Conservation (phyloP, 2,329 filamentous ascomycete species). For the Calonectria ilicicola region DNA sequence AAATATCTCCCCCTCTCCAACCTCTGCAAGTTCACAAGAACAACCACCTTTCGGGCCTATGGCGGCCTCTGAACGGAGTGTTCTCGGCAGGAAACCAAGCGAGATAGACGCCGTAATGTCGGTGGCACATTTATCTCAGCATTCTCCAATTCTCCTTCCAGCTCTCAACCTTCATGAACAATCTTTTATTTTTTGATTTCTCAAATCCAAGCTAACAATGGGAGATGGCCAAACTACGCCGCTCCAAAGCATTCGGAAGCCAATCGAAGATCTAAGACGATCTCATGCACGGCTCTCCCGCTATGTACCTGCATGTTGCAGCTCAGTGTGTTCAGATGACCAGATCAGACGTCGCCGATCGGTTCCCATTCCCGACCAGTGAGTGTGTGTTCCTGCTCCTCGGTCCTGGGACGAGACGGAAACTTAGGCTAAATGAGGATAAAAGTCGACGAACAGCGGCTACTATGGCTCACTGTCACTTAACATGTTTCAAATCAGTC, state of each 20-base stretch:
- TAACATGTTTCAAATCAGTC: background rate
- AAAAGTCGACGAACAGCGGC: background rate
- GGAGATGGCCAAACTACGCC: background rate
- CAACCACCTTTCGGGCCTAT: background rate
- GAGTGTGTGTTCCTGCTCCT: background rate
- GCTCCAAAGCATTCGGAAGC: background rate
- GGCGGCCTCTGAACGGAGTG: background rate
- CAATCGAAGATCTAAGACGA: background rate
- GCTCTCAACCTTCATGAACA: background rate
- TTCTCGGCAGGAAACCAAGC: background rate
- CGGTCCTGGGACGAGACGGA: background rate
- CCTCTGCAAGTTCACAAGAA: background rate
- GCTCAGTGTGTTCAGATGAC: conserved; percentile 4
- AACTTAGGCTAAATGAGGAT: conserved; percentile 1
- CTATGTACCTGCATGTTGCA: conserved; percentile 6
- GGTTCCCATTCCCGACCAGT: background rate
- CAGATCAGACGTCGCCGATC: background rate
- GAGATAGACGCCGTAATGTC: background rate
- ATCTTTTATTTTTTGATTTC: background rate
- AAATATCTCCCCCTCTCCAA: background rate
- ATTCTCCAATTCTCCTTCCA: background rate
- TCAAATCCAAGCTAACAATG: background rate
- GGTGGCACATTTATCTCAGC: background rate
- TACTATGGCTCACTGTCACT: background rate
- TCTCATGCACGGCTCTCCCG: conserved; percentile 1